Conservation (phyloP, 2,329 filamentous ascomycete species). For the Didymella sp. region DNA sequence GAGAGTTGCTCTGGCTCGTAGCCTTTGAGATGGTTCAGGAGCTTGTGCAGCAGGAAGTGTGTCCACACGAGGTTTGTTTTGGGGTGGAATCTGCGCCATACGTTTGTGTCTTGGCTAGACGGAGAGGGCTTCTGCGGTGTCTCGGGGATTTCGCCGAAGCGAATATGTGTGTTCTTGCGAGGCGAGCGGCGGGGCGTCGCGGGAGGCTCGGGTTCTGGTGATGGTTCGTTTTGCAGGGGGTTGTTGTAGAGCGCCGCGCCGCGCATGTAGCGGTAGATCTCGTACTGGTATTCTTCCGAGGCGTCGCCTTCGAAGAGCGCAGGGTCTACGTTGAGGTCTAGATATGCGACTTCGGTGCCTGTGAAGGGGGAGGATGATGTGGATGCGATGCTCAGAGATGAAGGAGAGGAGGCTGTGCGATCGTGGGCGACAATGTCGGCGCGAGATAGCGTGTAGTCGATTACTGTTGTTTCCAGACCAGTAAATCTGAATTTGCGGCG, state of each 20-base stretch:
- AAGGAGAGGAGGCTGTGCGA: conserved; percentile 21
- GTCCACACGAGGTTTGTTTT: conserved; percentile 70
- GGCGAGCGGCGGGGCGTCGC: conserved; percentile 33
- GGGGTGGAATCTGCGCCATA: conserved; percentile 64
- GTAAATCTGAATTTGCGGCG: conserved; percentile 59
- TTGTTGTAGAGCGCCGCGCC: conserved; percentile 54
- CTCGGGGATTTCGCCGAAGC: conserved; percentile 26
- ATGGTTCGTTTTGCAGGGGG: conserved; percentile 42
- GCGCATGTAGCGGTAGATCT: conserved; percentile 63
- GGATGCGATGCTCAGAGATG: conserved; percentile 1
- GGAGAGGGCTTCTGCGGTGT: background rate
- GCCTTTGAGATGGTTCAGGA: conserved; percentile 54
- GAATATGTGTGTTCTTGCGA: conserved; percentile 40
- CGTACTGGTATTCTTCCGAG: conserved; percentile 61
- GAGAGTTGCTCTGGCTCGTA: conserved; percentile 31
- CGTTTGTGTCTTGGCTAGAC: background rate
- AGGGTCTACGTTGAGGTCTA: conserved; percentile 55
- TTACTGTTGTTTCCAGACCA: conserved; percentile 67
- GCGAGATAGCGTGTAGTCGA: conserved; percentile 73
- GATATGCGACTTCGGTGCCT: conserved; percentile 50
- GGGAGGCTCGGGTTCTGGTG: conserved; percentile 5
- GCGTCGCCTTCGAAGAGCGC: conserved; percentile 57
- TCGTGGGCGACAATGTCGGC: conserved; percentile 54
- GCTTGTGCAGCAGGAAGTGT: conserved; percentile 64
- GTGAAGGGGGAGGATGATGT: conserved; percentile 9